These are phyloP conservation scores for Suillus subaureus DNA, from an alignment of 768 basidiomycete genomes.

Conservation along the genomic window DNA sequence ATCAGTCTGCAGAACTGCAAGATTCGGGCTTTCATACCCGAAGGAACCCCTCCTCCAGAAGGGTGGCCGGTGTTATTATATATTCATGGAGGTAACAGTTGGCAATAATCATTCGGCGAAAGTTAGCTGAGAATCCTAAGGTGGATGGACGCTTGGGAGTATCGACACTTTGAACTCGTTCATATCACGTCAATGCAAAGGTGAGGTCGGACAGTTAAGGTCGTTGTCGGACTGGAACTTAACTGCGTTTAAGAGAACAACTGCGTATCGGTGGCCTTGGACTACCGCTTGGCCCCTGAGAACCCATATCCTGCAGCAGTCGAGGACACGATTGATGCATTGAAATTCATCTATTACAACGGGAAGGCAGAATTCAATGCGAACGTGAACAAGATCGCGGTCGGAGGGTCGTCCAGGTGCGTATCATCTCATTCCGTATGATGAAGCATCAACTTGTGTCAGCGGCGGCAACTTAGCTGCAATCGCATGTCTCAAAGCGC, in stretches of 20 bases:
- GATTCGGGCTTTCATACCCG: slow-evolving; percentile 66
- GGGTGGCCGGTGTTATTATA: slow-evolving; percentile 76
- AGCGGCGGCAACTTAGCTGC: slow-evolving; percentile 77
- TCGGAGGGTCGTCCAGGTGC: slow-evolving; percentile 73
- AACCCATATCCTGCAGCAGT: slow-evolving; percentile 71
- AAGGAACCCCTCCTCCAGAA: slow-evolving; percentile 44
- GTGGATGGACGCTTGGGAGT: slow-evolving; percentile 75
- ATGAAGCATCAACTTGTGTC: slow-evolving; percentile 3
- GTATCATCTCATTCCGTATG: background rate
- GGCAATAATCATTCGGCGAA: background rate
- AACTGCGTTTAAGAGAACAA: slow-evolving; percentile 45
- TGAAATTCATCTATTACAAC: slow-evolving; percentile 59
- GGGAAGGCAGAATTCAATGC: slow-evolving; percentile 49
- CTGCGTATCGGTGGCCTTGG: slow-evolving; percentile 65
- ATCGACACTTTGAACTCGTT: slow-evolving; percentile 64
- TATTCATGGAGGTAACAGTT: slow-evolving; percentile 65
- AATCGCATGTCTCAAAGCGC: slow-evolving; percentile 64
- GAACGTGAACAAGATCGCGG: slow-evolving; percentile 57
- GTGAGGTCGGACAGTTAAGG: slow-evolving; percentile 6
- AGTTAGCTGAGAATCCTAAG: slow-evolving; percentile 33
- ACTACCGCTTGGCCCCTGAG: slow-evolving; percentile 76
- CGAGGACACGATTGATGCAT: slow-evolving; percentile 67
- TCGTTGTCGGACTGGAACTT: background rate
- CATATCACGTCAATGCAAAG: slow-evolving; percentile 33
- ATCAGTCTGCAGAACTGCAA: slow-evolving; percentile 49